These are phyloP conservation scores for Phylloporus arenicola DNA, from an alignment of 768 basidiomycete genomes.

Conservation along the genomic window DNA sequence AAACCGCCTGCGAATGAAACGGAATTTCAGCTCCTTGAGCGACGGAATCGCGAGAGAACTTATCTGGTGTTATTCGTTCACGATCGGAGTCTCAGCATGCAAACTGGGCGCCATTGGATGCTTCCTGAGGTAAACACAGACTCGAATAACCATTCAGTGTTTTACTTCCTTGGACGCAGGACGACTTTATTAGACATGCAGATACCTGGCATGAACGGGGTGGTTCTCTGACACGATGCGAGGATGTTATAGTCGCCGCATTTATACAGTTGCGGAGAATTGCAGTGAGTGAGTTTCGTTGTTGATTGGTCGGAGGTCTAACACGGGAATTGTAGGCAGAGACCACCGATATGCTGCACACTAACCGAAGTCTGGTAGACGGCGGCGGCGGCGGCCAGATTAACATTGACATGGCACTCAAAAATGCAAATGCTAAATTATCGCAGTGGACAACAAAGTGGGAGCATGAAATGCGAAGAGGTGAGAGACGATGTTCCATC, in stretches of 20 bases:
- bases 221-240: conserved; percentile 51
- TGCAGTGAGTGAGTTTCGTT: conserved; percentile 48
- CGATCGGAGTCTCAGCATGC: conserved; percentile 80
- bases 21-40: conserved; percentile 61
- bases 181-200: conserved; percentile 69
- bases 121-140: conserved; percentile 53
- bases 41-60: conserved; percentile 80
- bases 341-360: conserved; percentile 68
- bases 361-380: conserved; percentile 41
- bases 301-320: neutral
- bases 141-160: conserved; percentile 1
- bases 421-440: conserved; percentile 67
- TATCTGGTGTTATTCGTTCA: conserved; percentile 84
- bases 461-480: conserved; percentile 68
- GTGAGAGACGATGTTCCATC: conserved; percentile 31
- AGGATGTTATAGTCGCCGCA: conserved; percentile 76
- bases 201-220: conserved; percentile 65
- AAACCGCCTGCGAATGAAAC: conserved; percentile 55
- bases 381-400: conserved; percentile 52
- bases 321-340: conserved; percentile 48
- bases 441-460: conserved; percentile 69
- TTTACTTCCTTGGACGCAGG: conserved; percentile 29
- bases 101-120: conserved; percentile 87
- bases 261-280: conserved; percentile 75
- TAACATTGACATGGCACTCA: conserved; percentile 67